Evolutionary conservation across 176 grass and related monocot species (phyloP).

Genomic region (Juncus inflexus): DNA sequence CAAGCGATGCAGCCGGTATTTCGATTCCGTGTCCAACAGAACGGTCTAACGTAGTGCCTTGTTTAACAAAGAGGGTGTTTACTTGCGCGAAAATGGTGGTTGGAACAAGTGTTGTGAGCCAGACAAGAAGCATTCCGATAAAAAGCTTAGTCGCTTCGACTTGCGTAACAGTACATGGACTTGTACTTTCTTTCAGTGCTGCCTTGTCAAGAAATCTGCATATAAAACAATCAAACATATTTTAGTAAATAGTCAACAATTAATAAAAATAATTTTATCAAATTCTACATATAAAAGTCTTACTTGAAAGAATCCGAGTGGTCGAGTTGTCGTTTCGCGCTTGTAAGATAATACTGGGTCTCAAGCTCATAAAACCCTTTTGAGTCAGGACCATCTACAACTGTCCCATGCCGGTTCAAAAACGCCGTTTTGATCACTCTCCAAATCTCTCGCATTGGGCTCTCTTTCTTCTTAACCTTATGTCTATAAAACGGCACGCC

Average conservation of each 20-base stretch:
- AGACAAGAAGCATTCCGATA: conserved; percentile 29
- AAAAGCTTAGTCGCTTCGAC: conserved; percentile 61
- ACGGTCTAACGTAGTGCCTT: conserved; percentile 45
- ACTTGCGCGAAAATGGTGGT: conserved; percentile 49
- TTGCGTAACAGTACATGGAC: conserved; percentile 50
- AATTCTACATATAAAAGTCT: not conserved
- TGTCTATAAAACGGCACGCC: conserved; percentile 49
- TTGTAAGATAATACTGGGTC: conserved; percentile 34
- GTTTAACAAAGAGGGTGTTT: conserved; percentile 66
- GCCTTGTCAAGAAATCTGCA: conserved; percentile 58
- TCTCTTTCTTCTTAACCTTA: conserved; percentile 43
- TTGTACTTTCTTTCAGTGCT: conserved; percentile 30
- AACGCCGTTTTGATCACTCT: conserved; percentile 39
- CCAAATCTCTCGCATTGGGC: conserved; percentile 38
- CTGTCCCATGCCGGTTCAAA: conserved; percentile 16
- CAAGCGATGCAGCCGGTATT: conserved; percentile 52
- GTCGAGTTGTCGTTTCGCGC: conserved; percentile 30
- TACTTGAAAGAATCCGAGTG: conserved; percentile 33
- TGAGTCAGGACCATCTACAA: conserved; percentile 21
- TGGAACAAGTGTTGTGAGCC: conserved; percentile 40
- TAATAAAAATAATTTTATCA: no score
- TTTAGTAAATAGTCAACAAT: not conserved
- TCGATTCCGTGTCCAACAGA: conserved; percentile 38
- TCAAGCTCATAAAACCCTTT: conserved; percentile 50
- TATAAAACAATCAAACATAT: not conserved